Evolutionary conservation across 129 eudicot genomes (phyloP), one percentile per base, ranked within the genome.

Genomic region (Logfia minima): DNA sequence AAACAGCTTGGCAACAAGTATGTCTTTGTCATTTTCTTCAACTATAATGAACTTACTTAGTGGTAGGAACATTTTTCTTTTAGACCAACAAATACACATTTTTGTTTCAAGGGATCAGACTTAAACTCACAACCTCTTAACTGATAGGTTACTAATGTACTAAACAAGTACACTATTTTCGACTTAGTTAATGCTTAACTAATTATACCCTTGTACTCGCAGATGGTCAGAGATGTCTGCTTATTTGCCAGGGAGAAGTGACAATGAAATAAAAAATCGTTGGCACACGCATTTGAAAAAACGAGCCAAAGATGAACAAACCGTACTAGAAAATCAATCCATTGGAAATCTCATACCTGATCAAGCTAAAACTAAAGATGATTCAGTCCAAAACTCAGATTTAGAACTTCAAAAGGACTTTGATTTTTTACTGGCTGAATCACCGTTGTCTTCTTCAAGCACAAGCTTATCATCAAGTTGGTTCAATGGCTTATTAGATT

Each of bases 201-300:
- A 21, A 52, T 29, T 62, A 24, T 13, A 4, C 22, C 39, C 35
- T 11, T 76, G 61, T 45, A 69, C 53, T 24, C 16, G 26, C 61
- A 82, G 78, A 65, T 82, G 85, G 85, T 76, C 85, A 18, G 85
- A 75, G 53, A 82, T 82, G 77, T 76, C 78, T 24, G 85, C 82
- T 2, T 70, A 82, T 70, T 63, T 76, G 64, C 85, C 82, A n/a
- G 82, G 81, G 31, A 82, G 85, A 76, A 82, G 85, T 62, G 85
- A 82, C 74, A 82, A 82, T 18, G 85, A 82, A 70, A 76, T 82
- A 45, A 76, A 82, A 70, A 82, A 82, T 65, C 81, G 81, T 52
- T 82, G 85, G 85, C 81, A 82, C 56, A 82, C 85, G 4, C 81
- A 76, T 76, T 82, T 82, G 61, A 82, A 82, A 65, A 82, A 82